Evolutionary conservation across 2,329 filamentous ascomycete species (phyloP).

Genomic region (Cladosporium velox): DNA sequence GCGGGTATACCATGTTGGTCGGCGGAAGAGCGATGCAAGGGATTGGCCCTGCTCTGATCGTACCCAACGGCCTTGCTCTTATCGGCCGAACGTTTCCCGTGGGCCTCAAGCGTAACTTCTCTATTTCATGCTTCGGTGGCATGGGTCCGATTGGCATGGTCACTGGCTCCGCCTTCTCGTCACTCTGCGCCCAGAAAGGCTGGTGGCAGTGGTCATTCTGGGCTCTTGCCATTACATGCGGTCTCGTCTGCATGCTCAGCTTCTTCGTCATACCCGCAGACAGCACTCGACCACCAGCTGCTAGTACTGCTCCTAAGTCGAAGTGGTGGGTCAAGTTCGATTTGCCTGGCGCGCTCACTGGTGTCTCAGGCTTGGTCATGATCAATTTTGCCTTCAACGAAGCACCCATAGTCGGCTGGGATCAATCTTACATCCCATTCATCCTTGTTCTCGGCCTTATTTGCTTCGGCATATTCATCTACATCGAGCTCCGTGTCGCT

Average conservation of each 20-base stretch:
- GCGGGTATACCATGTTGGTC: constrained; percentile 37
- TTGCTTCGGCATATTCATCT: constrained; percentile 32
- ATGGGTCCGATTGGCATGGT: constrained; percentile 41
- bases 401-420: constrained; percentile 37
- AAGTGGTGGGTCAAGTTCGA: constrained; percentile 28
- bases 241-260: constrained; percentile 26
- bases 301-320: not conserved
- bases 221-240: constrained; percentile 33
- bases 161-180: constrained; percentile 37
- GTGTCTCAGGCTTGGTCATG: constrained; percentile 36
- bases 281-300: not conserved
- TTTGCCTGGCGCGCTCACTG: constrained; percentile 31
- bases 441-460: constrained; percentile 35
- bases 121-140: constrained; percentile 42
- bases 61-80: constrained; percentile 43
- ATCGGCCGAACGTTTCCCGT: constrained; percentile 39
- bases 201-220: constrained; percentile 42
- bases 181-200: constrained; percentile 36
- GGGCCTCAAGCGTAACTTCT: constrained; percentile 42
- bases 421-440: constrained; percentile 33
- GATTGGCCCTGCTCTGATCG: constrained; percentile 40
- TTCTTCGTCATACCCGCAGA: constrained; percentile 19
- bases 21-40: constrained; percentile 45
- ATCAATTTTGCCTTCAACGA: constrained; percentile 39
- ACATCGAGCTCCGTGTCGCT: constrained; percentile 31